These are phyloP conservation scores for Neoascochyta sp. DNA, from an alignment of 2,329 filamentous ascomycete species.

Conservation along the genomic window DNA sequence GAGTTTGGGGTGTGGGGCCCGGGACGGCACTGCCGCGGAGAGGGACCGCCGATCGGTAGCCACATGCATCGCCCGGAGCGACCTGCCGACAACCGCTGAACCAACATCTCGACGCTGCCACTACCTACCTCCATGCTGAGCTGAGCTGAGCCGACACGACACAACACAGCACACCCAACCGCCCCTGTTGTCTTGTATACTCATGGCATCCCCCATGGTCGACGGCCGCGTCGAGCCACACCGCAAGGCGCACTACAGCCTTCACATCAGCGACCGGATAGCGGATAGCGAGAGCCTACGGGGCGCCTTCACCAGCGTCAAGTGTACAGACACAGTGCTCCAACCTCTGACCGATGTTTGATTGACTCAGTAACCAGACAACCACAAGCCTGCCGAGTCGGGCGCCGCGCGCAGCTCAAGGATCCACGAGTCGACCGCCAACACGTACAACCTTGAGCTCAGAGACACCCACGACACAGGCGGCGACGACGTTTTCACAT, in stretches of 20 bases:
- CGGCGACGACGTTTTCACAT: conserved; percentile 37
- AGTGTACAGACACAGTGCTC: conserved; percentile 22
- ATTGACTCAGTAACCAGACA: conserved; percentile 34
- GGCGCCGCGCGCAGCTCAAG: conserved; percentile 27
- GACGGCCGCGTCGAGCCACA: conserved; percentile 37
- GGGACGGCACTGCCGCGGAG: too few species aligned
- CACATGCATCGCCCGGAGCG: too few species aligned
- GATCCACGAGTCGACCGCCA: conserved; percentile 21
- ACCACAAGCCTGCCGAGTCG: conserved; percentile 44
- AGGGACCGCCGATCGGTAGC: too few species aligned
- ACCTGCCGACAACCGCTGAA: too few species aligned
- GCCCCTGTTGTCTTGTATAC: background rate
- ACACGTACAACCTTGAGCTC: conserved; percentile 29
- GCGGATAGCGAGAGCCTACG: conserved; percentile 13
- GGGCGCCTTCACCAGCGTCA: conserved; percentile 31
- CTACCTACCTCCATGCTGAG: too few species aligned
- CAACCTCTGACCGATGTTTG: too few species aligned
- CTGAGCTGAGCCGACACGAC: too few species aligned
- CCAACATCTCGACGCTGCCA: too few species aligned
- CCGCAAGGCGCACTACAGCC: conserved; percentile 38
- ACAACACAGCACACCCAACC: too few species aligned
- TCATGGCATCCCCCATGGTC: conserved; percentile 38
- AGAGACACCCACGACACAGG: conserved; percentile 25
- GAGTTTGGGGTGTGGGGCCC: too few species aligned
- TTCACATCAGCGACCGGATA: conserved; percentile 37